Evolutionary conservation across 495 filamentous ascomycete genomes (phyloP), one percentile per base, ranked within the genome.

Genomic region (Hypomontagnella monticulosa): DNA sequence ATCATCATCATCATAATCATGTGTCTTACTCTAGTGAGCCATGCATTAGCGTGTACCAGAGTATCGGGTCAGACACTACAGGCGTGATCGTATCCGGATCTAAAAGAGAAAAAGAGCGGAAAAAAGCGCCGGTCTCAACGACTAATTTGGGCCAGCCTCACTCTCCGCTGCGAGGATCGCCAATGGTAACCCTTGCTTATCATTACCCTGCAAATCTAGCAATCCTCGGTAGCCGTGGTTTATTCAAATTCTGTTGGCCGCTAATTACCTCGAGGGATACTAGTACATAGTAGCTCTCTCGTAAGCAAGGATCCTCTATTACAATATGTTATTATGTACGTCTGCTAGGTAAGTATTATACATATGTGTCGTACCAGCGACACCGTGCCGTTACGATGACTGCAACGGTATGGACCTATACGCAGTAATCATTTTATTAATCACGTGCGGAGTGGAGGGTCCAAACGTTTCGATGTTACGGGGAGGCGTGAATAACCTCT

Each of bases 41-140:
- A 69, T 74, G 71, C 71, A 74, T 74, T 74, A 74, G 71, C 71
- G 71, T 74, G 71, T 74, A 74, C 71, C 71, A 70, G 71, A 74
- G 69, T 70, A 74, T 74, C 71, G 71, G 71, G 71, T 74, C 71
- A 66, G 63, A 70, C 69, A 63, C 54, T 63, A 69, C 66, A 63
- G 66, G 66, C 60, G 66, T 69, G 66, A 60, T 60, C 40, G 60
- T 69, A 69, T 63, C 66, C 36, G 60, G 50, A 69, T 69, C 66
- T 69, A 69, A 61, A 48, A 63, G 55, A 60, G 49, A 67, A 60
- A 60, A 60, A 59, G 52, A 61, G 57, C 59, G 60, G 59, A 32
- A 63, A 63, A 63, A 69, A 63, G 33, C 41, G 53, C 58, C 64
- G 47, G 40, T 19, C 12, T 55, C 50, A 41, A 57, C 37, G 36